phyloP scores from a whole-genome alignment of 768 basidiomycete species.

The button mushroom (Agaricus bisporus) region DNA sequence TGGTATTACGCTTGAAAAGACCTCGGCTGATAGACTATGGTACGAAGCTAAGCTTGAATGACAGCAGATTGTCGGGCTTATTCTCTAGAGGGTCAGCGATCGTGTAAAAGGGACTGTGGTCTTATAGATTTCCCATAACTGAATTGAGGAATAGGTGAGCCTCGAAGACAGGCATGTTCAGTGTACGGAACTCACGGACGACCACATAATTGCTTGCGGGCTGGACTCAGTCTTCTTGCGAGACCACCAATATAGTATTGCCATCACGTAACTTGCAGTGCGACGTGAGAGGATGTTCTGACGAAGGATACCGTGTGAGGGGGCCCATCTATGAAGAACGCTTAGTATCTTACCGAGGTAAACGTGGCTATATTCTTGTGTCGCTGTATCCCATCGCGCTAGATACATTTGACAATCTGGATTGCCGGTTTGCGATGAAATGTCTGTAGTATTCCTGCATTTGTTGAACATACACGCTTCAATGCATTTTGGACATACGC shows the following conservation, averaged over 20 bases:
- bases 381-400: background rate
- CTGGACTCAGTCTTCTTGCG: constrained; percentile 21
- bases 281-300: constrained; percentile 45
- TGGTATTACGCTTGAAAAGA: background rate
- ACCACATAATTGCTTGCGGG: constrained; percentile 38
- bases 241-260: constrained; percentile 34
- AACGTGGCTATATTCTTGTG: background rate
- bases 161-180: background rate
- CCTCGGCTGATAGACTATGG: background rate
- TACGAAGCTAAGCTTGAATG: background rate
- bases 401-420: background rate
- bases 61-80: background rate
- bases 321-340: too few species aligned
- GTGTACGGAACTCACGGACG: constrained; percentile 34
- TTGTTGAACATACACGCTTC: background rate
- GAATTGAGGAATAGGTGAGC: background rate
- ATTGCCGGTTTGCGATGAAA: background rate
- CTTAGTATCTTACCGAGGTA: constrained; percentile 19
- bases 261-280: constrained; percentile 41
- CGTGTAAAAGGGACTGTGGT: constrained; percentile 41
- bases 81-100: constrained; percentile 23
- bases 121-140: constrained; percentile 56
- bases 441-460: constrained; percentile 4
- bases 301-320: background rate
- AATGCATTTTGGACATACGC: background rate